phyloP scores from a whole-genome alignment of 768 basidiomycete species.

The Leccinum truebloodii region DNA sequence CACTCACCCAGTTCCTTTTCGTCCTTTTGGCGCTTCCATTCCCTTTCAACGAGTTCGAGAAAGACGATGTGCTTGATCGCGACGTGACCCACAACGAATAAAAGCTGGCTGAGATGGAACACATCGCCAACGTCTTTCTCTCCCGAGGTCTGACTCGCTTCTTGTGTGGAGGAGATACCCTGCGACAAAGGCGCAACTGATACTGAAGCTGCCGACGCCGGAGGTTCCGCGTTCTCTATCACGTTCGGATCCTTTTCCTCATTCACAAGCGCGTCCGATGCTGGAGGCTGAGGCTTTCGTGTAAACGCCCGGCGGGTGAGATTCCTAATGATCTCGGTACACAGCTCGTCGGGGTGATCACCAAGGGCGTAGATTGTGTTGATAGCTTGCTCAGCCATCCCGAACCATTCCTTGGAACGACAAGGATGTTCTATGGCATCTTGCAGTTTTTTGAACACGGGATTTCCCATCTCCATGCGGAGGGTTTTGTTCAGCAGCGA shows the following conservation, averaged over 20 bases:
- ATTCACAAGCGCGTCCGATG: constrained; percentile 4
- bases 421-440: constrained; percentile 80
- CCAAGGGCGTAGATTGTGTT: constrained; percentile 95
- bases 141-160: constrained; percentile 11
- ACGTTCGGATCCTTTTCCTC: constrained; percentile 45
- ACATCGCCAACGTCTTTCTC: constrained; percentile 71
- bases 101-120: constrained; percentile 88
- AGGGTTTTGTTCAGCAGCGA: constrained; percentile 86
- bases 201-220: constrained; percentile 23
- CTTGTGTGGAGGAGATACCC: constrained; percentile 12
- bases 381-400: constrained; percentile 93
- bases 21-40: constrained; percentile 96
- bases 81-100: constrained; percentile 95
- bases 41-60: constrained; percentile 91
- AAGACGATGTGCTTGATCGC: constrained; percentile 98
- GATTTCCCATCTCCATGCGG: constrained; percentile 83
- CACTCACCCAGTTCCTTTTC: constrained; percentile 74
- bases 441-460: constrained; percentile 81
- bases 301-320: constrained; percentile 75
- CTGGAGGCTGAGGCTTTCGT: constrained; percentile 21
- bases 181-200: constrained; percentile 25
- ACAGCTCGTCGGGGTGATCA: constrained; percentile 88
- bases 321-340: constrained; percentile 77
- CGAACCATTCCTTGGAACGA: constrained; percentile 92
- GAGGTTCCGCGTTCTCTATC: constrained; percentile 44